Evolutionary conservation across 331 rosid species (phyloP).

Genomic region (Acacia concinna): DNA sequence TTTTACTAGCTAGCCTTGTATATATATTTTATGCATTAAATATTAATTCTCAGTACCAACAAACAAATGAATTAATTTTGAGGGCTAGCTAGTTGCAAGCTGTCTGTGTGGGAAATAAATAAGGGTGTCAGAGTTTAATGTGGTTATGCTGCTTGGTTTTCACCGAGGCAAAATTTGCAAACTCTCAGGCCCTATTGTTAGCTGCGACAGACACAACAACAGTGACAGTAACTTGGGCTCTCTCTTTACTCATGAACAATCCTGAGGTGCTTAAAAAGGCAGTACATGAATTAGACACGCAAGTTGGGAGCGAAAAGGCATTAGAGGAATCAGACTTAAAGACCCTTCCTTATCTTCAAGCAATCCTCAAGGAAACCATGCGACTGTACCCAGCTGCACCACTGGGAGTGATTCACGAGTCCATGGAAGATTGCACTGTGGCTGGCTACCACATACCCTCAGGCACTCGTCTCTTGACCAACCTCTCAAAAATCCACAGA

Average conservation of each 20-base stretch:
- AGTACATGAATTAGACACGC: slow-evolving; percentile 37
- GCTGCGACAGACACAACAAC: slow-evolving; percentile 41
- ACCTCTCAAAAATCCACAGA: slow-evolving; percentile 44
- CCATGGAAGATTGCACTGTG: slow-evolving; percentile 40
- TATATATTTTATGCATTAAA: no score
- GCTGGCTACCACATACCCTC: slow-evolving; percentile 37
- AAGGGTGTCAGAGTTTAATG: neutral
- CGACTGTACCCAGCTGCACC: slow-evolving; percentile 30
- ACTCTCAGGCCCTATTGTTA: slow-evolving; percentile 31
- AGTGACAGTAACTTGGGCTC: slow-evolving; percentile 45
- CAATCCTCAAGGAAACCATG: slow-evolving; percentile 23
- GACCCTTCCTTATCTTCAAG: slow-evolving; percentile 9
- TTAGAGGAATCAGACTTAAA: slow-evolving; percentile 1
- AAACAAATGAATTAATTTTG: no score
- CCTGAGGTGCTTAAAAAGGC: slow-evolving; percentile 25
- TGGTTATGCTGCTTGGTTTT: no score
- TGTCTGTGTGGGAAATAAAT: neutral
- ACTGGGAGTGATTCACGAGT: slow-evolving; percentile 20
- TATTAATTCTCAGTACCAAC: no score
- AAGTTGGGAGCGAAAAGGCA: slow-evolving; percentile 33
- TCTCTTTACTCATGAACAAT: slow-evolving; percentile 44
- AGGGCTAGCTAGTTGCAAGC: no score
- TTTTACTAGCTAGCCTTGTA: no score
- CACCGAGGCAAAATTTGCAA: neutral
- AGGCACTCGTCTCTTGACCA: slow-evolving; percentile 42